These are phyloP conservation scores for Trypanosoma caninum DNA, from an alignment of 208 protist genomes.

Conservation along the genomic window DNA sequence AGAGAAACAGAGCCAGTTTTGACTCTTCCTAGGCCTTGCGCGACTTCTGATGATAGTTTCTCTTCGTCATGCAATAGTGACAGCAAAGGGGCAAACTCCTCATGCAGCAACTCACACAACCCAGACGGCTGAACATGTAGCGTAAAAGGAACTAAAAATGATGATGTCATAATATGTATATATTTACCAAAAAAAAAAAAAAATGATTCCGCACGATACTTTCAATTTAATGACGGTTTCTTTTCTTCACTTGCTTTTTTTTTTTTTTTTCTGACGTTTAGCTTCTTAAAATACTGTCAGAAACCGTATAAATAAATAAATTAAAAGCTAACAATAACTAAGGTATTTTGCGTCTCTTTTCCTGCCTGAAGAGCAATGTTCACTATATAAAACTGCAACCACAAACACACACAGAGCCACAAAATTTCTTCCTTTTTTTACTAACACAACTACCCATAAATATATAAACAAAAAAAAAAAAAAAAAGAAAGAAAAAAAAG, in stretches of 20 bases:
- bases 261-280: neutral
- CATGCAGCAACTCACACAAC: conserved; percentile 17
- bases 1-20: neutral
- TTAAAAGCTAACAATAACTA: no score
- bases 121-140: conserved; percentile 21
- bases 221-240: no score
- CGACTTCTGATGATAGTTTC: neutral
- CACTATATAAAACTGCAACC: no score
- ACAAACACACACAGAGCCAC: no score
- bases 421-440: no score
- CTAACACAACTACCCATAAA: neutral
- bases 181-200: conserved; percentile 1
- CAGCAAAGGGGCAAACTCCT: conserved; percentile 18
- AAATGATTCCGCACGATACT: neutral
- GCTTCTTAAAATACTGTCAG: no score
- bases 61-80: conserved; percentile 15
- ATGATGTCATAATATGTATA: conserved; percentile 7
- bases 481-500: conserved; percentile 9
- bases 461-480: conserved; percentile 18
- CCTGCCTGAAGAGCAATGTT: no score
- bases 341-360: no score
- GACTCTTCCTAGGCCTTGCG: neutral
- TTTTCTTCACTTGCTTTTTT: neutral
- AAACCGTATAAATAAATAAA: no score
- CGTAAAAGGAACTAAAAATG: conserved; percentile 26